A percentile compares a stretch with the other conserved stretches of the same genome.
phyloP scores from a whole-genome alignment of 2,329 filamentous ascomycete species.

The Colletotrichum costaricense region DNA sequence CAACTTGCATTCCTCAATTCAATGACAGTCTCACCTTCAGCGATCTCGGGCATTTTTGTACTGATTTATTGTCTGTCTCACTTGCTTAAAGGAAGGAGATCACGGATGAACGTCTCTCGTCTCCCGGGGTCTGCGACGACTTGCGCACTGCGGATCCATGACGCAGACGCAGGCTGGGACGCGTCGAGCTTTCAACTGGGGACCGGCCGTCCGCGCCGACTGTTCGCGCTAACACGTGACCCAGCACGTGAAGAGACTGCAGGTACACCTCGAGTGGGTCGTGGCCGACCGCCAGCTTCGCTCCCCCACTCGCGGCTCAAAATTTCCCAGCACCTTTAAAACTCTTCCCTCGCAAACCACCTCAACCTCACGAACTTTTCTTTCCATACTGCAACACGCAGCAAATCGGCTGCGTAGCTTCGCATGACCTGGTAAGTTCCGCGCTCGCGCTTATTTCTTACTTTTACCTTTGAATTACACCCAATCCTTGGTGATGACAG shows the following conservation, averaged over 20 bases:
- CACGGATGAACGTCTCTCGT: not conserved
- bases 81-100: not conserved
- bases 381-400: constrained; percentile 25
- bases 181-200: not conserved
- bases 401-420: constrained; percentile 21
- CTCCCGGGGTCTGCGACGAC: not conserved
- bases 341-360: constrained; percentile 35
- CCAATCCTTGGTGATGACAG: constrained; percentile 78
- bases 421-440: constrained; percentile 40
- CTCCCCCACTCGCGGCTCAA: constrained; percentile 35
- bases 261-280: constrained; percentile 20
- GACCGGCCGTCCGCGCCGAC: not conserved
- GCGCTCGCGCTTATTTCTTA: constrained; percentile 22
- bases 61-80: not conserved
- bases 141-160: not conserved
- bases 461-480: not conserved
- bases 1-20: not conserved
- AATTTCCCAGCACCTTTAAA: constrained; percentile 37
- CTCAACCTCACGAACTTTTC: constrained; percentile 20
- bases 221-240: constrained; percentile 45
- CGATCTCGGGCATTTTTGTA: constrained; percentile 70
- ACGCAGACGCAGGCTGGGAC: not conserved
- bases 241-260: constrained; percentile 15
- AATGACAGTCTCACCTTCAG: constrained; percentile 59
- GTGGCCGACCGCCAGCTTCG: constrained; percentile 34